Base-by-base conservation (phyloP, 1,284 basidiomycete species). In the Ganoderma leucocontextum region DNA sequence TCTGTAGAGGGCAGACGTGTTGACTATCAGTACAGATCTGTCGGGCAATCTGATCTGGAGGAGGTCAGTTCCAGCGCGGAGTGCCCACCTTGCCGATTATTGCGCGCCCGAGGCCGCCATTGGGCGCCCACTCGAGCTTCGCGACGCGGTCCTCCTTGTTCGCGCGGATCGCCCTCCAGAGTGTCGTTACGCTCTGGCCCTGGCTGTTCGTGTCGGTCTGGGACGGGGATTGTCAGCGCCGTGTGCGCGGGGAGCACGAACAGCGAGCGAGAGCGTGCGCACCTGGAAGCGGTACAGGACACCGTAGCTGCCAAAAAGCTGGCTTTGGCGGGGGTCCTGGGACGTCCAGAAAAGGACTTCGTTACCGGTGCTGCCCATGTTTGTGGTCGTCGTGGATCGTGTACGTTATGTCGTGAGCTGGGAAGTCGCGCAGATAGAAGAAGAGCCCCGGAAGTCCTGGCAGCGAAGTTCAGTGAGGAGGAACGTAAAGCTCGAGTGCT, bases 261-360 rank as follows among this genome's bases (percentile, higher is more conserved):
- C 61, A 35, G 55, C 57, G 55, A 57, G 63, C 70, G 71, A 68
- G 53, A n/a, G 63, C 35, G 65, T 66, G 75, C 82, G 72, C 76
- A 92, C 92, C 79, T 90, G 86, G 82, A 95, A 94, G 75, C 92
- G 91, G 81, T 95, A 95, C 72, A 92, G 82, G 65, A 92, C 85
- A 68, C 92, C 93, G 86, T 88, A 93, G 47, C 87, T 86, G 76
- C 91, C 92, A 82, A 94, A 95, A 70, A 95, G 85, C 69, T 87
- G 84, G 74, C 93, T 94, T 79, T 94, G 89, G 64, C 91, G 90
- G 75, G 91, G 91, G 80, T 95, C 93, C 75, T 91, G 88, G 80
- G 91, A 93, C 60, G 93, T 94, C 93, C 93, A 95, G 67, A 89
- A 93, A 78, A 94, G 86, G 66, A 93, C 84, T 72, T 94, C 92